phyloP scores from a whole-genome alignment of 169 alveolate species.

The Cryptosporidium tyzzeri region DNA sequence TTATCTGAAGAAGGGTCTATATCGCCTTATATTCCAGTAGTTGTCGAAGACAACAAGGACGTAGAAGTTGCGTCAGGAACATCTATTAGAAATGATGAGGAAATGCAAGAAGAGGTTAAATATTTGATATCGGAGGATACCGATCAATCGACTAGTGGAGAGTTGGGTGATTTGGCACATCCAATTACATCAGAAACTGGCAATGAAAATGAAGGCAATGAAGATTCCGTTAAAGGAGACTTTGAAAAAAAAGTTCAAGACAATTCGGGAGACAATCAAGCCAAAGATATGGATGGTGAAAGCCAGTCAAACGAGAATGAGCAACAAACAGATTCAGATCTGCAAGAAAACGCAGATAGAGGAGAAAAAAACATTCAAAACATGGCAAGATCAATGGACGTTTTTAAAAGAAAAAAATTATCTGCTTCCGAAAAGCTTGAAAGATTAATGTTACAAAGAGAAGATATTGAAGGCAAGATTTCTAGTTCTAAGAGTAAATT shows the following conservation, averaged over 20 bases:
- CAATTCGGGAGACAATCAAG: neutral
- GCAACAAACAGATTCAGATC: neutral
- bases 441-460: neutral
- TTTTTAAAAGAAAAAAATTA: neutral
- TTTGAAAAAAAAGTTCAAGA: neutral
- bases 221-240: neutral
- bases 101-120: neutral
- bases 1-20: constrained; percentile 26
- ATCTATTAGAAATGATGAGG: neutral
- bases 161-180: neutral
- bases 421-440: neutral
- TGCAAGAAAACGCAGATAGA: neutral
- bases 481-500: neutral
- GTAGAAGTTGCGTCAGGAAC: neutral
- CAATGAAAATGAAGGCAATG: neutral
- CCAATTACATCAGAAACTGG: neutral
- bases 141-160: neutral
- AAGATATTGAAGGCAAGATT: neutral
- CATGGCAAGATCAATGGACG: no score
- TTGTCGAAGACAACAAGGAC: neutral
- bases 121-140: neutral
- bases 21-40: constrained; percentile 2
- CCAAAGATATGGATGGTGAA: neutral
- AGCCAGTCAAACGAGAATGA: neutral
- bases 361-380: neutral